Evolutionary conservation across 768 basidiomycete genomes (phyloP).

Genomic region (Austroboletus festivus): DNA sequence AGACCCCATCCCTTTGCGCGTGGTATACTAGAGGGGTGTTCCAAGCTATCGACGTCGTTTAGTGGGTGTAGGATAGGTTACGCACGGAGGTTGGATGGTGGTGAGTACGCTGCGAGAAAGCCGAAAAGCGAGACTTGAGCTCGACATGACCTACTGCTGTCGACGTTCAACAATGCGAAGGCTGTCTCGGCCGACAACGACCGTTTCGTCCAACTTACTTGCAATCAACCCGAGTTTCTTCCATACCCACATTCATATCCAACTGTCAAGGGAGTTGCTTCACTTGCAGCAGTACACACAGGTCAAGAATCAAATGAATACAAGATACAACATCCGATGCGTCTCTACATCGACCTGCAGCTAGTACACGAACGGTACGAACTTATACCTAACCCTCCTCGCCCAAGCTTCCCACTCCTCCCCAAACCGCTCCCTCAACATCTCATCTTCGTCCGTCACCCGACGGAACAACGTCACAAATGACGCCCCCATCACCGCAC

Average conservation of each 20-base stretch:
- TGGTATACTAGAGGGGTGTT: slow-evolving; percentile 43
- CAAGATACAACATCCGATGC: too few species aligned
- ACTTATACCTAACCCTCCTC: slow-evolving; percentile 20
- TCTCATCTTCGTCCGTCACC: slow-evolving; percentile 24
- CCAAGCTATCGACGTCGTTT: too few species aligned
- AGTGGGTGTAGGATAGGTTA: background rate
- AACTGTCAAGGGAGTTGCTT: too few species aligned
- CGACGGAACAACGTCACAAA: slow-evolving; percentile 30
- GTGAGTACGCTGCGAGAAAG: slow-evolving; percentile 41
- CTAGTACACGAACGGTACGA: slow-evolving; percentile 28
- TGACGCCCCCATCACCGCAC: slow-evolving; percentile 25
- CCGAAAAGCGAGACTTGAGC: slow-evolving; percentile 25
- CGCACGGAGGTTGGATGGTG: slow-evolving; percentile 49
- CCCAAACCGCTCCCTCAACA: slow-evolving; percentile 20
- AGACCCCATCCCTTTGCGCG: slow-evolving; percentile 56
- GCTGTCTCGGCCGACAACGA: too few species aligned
- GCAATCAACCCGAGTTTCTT: too few species aligned
- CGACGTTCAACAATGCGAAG: too few species aligned
- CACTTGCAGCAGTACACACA: too few species aligned
- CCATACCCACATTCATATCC: too few species aligned
- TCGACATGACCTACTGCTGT: background rate
- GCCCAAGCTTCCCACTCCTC: slow-evolving; percentile 26
- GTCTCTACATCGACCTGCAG: too few species aligned
- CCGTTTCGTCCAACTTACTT: too few species aligned
- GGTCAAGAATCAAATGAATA: too few species aligned